These are phyloP conservation scores for Diaporthe sp. DNA, from an alignment of 2,329 filamentous ascomycete genomes.

Conservation along the genomic window DNA sequence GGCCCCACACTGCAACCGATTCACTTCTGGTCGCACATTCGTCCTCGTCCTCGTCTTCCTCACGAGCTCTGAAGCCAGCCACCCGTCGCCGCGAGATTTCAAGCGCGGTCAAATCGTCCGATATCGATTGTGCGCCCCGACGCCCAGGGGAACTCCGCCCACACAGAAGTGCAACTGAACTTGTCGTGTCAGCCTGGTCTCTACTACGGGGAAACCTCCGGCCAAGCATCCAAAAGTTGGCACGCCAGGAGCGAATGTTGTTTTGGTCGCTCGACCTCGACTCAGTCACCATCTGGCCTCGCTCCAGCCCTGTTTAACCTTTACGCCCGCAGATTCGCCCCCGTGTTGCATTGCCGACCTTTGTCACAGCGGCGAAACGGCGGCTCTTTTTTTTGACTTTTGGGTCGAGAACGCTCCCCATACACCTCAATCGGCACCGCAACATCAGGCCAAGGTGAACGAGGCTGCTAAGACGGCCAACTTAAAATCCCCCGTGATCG, in stretches of 20 bases:
- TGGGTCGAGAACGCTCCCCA: neutral
- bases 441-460: neutral
- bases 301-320: constrained; percentile 12
- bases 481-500: neutral
- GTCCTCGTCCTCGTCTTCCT: neutral
- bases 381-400: constrained; percentile 21
- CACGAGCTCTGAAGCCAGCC: neutral
- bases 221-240: constrained; percentile 18
- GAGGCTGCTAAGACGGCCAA: constrained; percentile 1
- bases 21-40: constrained; percentile 8
- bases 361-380: constrained; percentile 24
- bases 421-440: neutral
- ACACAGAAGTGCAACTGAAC: constrained; percentile 5
- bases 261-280: constrained; percentile 25
- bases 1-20: constrained; percentile 22
- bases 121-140: constrained; percentile 12
- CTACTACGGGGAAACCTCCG: constrained; percentile 5
- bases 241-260: constrained; percentile 6
- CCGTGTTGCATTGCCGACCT: constrained; percentile 18
- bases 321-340: constrained; percentile 2
- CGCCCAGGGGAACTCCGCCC: constrained; percentile 16
- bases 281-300: constrained; percentile 15
- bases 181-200: constrained; percentile 8
- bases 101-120: constrained; percentile 17
- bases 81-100: neutral